phyloP scores from a whole-genome alignment of 768 basidiomycete genomes.

The Astraeus odoratus region DNA sequence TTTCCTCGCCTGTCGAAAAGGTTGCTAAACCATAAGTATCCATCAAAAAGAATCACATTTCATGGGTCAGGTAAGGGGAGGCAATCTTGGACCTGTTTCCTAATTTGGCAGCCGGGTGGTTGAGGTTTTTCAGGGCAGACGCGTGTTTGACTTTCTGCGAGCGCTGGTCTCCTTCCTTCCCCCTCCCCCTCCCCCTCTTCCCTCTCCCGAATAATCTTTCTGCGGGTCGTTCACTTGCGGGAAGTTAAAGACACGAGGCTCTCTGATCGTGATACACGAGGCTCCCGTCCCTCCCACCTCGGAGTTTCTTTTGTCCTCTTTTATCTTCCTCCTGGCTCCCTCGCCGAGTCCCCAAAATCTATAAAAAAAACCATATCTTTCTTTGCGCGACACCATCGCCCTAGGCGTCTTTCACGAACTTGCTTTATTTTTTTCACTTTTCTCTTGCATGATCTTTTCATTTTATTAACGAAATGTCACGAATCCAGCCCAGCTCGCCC shows the following conservation, averaged over 20 bases:
- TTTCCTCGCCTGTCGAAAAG: conserved; percentile 10
- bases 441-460: conserved; percentile 22
- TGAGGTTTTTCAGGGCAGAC: conserved; percentile 29
- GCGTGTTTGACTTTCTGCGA: conserved; percentile 20
- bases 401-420: conserved; percentile 23
- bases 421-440: conserved; percentile 21
- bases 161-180: conserved; percentile 14
- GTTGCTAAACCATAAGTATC: too few species aligned
- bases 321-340: conserved; percentile 18
- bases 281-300: conserved; percentile 35
- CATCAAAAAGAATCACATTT: too few species aligned
- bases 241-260: conserved; percentile 46
- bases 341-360: conserved; percentile 11
- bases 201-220: conserved; percentile 12
- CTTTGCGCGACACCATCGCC: conserved; percentile 29
- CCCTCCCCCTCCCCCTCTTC: conserved; percentile 10
- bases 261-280: conserved; percentile 39
- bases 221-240: conserved; percentile 27
- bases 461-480: conserved; percentile 32
- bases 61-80: conserved; percentile 28
- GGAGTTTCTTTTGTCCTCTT: conserved; percentile 5
- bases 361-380: conserved; percentile 11
- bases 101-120: conserved; percentile 22
- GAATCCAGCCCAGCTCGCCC: conserved; percentile 24
- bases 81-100: conserved; percentile 17